Conservation (phyloP, 371 early-diverging fungal species). For the Thermomucor indicae-seudaticae region DNA sequence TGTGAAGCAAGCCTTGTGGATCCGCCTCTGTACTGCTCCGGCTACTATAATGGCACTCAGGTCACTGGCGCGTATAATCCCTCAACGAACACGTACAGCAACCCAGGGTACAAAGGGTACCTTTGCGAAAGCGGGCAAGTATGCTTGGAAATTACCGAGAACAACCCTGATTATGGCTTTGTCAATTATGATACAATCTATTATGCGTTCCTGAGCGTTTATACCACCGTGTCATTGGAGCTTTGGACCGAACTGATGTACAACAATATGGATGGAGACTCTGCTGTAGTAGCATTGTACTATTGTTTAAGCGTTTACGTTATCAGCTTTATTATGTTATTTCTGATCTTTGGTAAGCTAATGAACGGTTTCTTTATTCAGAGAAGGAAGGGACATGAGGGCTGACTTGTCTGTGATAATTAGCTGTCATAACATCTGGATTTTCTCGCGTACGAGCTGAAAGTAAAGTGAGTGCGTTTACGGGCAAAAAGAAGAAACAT, state of each 20-base stretch:
- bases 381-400: no score
- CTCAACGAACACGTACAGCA: slow-evolving; percentile 26
- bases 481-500: slow-evolving; percentile 34
- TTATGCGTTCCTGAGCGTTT: slow-evolving; percentile 45
- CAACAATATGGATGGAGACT: slow-evolving; percentile 51
- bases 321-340: slow-evolving; percentile 50
- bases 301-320: slow-evolving; percentile 53
- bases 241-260: slow-evolving; percentile 59
- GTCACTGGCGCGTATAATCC: slow-evolving; percentile 39
- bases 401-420: neutral
- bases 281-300: slow-evolving; percentile 39
- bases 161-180: slow-evolving; percentile 43
- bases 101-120: slow-evolving; percentile 27
- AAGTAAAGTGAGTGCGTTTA: slow-evolving; percentile 49
- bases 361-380: neutral
- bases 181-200: slow-evolving; percentile 53
- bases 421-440: slow-evolving; percentile 60
- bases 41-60: slow-evolving; percentile 43
- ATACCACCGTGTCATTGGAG: slow-evolving; percentile 52
- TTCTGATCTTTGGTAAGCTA: slow-evolving; percentile 49
- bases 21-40: slow-evolving; percentile 51
- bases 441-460: slow-evolving; percentile 55
- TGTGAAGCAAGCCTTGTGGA: slow-evolving; percentile 27
- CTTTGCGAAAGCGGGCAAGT: slow-evolving; percentile 42
- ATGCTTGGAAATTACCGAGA: slow-evolving; percentile 39